Base-by-base conservation (phyloP, 768 basidiomycete species). In the Tricholoma bakamatsutake region DNA sequence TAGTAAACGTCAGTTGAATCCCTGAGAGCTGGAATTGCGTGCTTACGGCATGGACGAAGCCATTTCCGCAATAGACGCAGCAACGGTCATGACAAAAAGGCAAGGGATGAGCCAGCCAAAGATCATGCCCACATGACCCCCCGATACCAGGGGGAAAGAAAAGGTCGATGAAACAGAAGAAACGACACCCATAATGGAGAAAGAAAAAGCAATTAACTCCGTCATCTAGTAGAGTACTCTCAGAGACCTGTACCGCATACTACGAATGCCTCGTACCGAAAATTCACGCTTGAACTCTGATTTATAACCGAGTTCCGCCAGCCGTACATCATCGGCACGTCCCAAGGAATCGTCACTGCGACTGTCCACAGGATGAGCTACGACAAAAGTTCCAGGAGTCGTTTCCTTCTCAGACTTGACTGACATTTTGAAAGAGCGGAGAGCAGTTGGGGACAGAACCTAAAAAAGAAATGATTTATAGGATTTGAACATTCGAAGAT, bases 21-120 rank as follows among this genome's bases (percentile, higher is more conserved):
- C 35, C n/a, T 51, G 13, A 24, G 12, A 52, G 18, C 3, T 2
- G 31, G 13, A 10, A 30, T 2, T 12, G 47, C 7, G 24, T 42
- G 76, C 83, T 67, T 67, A 88, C 87, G 87, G 87, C 87, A 88
- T 88, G 2, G 85, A 78, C 1, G 87, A 87, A 1, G 83, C 77
- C 33, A 89, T 61, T 63, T 89, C 87, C 3, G 87, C 87, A 76
- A 89, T 82, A n/a, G 80, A 85, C 13, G 83, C 74, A 3, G 87
- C 86, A 13, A 88, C 76, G 5, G 78, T 74, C 71, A 83, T 74
- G 27, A 88, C 87, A 57, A 88, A 88, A 46, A 83, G 69, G 60
- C 76, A 77, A 5, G 87, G 87, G 60, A 88, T 85, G 27, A 88
- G 69, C 87, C 87, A 89, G 35, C 87, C 87, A 72, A 83, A 88